phyloP scores from a whole-genome alignment of 2,329 filamentous ascomycete species.

The Cladosporium sp. region DNA sequence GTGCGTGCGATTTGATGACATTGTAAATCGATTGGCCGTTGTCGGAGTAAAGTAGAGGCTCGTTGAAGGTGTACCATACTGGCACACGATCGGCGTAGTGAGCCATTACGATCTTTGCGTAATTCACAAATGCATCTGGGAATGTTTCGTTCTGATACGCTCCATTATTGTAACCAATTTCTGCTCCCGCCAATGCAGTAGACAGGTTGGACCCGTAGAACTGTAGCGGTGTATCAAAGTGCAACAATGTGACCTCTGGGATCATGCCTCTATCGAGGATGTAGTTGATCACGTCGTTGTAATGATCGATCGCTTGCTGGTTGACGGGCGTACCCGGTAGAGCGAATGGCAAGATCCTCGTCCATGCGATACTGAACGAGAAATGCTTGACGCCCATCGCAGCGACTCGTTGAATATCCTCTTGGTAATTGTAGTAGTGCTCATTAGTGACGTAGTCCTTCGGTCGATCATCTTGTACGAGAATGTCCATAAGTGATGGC shows the following conservation, averaged over 20 bases:
- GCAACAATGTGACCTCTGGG: slow-evolving; percentile 44
- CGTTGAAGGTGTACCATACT: slow-evolving; percentile 39
- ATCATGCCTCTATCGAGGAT: slow-evolving; percentile 39
- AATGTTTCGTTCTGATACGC: slow-evolving; percentile 24
- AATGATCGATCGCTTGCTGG: slow-evolving; percentile 44
- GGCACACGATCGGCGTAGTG: slow-evolving; percentile 35
- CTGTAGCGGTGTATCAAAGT: slow-evolving; percentile 35
- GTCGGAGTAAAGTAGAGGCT: slow-evolving; percentile 22
- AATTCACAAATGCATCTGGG: slow-evolving; percentile 32
- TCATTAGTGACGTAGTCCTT: slow-evolving; percentile 39
- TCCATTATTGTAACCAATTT: slow-evolving; percentile 27
- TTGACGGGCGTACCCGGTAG: slow-evolving; percentile 43
- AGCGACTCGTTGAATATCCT: slow-evolving; percentile 35
- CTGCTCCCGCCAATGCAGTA: slow-evolving; percentile 26
- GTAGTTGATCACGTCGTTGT: slow-evolving; percentile 42
- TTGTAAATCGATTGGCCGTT: slow-evolving; percentile 12
- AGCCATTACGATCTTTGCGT: slow-evolving; percentile 33
- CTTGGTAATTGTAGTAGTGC: slow-evolving; percentile 47
- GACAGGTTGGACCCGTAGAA: slow-evolving; percentile 3
- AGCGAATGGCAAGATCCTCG: slow-evolving; percentile 46
- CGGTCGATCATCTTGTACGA: slow-evolving; percentile 10
- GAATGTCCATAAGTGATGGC: slow-evolving; percentile 17
- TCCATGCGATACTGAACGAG: slow-evolving; percentile 46
- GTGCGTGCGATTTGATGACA: slow-evolving; percentile 21
- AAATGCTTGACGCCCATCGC: slow-evolving; percentile 33